Evolutionary conservation across 768 basidiomycete species (phyloP).

Genomic region (Naganishia vaughanmartiniae): DNA sequence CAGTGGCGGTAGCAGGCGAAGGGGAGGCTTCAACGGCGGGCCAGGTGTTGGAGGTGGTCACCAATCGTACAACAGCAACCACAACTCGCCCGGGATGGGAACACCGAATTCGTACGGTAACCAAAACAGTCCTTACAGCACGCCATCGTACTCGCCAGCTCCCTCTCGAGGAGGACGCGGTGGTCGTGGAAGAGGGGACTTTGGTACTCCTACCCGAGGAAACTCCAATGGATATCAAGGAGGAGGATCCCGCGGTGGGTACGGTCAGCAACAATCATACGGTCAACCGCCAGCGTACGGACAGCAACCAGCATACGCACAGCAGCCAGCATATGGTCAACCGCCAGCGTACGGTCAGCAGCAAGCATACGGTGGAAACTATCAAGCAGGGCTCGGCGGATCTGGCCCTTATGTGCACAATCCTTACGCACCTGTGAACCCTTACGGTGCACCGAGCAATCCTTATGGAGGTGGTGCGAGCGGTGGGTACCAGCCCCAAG

Average conservation of each 20-base stretch:
- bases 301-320: neutral
- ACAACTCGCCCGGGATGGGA: conserved; percentile 32
- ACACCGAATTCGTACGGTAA: conserved; percentile 34
- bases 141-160: conserved; percentile 17
- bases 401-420: conserved; percentile 21
- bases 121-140: conserved; percentile 30
- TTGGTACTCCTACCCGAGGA: conserved; percentile 38
- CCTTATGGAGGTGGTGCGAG: conserved; percentile 42
- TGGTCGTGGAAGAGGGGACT: conserved; percentile 49
- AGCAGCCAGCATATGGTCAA: neutral
- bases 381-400: conserved; percentile 14
- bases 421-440: conserved; percentile 26
- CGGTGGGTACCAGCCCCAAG: conserved; percentile 53
- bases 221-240: conserved; percentile 29
- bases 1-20: conserved; percentile 29
- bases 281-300: neutral
- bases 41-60: conserved; percentile 39
- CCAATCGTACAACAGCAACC: conserved; percentile 40
- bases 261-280: conserved; percentile 7
- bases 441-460: conserved; percentile 29
- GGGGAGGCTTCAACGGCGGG: conserved; percentile 37
- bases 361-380: neutral
- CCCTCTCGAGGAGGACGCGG: conserved; percentile 27
- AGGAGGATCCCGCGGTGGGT: neutral
- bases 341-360: conserved; percentile 1